Percentiles rank a stretch among this genome's conserved stretches.
phyloP scores from a whole-genome alignment of 257 asterid genomes.

The Scutellaria barbata region DNA sequence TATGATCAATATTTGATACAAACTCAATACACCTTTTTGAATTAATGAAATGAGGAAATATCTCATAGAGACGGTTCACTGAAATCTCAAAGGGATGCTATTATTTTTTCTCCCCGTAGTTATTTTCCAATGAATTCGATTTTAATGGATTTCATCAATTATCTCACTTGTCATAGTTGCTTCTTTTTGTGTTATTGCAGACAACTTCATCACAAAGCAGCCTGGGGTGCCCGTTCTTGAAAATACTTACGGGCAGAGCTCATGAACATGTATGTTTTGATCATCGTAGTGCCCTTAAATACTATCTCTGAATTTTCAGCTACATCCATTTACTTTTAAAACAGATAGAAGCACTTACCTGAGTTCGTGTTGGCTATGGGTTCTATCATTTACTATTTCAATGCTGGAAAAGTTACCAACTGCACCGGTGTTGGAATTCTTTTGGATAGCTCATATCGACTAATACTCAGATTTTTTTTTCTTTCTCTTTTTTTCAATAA shows the following conservation, averaged over 20 bases:
- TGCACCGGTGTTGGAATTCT: constrained; percentile 1
- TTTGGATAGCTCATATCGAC: neutral
- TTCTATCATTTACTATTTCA: constrained; percentile 10
- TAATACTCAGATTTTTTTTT: no score
- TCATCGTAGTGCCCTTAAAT: neutral
- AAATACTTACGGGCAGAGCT: constrained; percentile 45
- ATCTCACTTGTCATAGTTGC: constrained; percentile 1
- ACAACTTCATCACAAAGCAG: constrained; percentile 73
- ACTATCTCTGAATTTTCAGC: no score
- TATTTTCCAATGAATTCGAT: neutral
- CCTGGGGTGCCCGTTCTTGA: constrained; percentile 72
- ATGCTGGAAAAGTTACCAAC: constrained; percentile 33
- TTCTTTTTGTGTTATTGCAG: constrained; percentile 48
- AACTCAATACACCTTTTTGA: neutral
- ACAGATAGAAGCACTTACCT: neutral
- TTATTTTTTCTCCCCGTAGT: neutral
- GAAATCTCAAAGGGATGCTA: constrained; percentile 3
- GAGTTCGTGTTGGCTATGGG: constrained; percentile 7
- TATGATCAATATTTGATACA: neutral
- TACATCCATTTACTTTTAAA: no score
- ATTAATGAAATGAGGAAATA: neutral
- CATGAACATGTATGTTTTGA: constrained; percentile 32
- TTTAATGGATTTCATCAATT: neutral
- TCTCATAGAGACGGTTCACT: neutral
- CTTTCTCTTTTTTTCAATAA: neutral